Percentiles rank a stretch among this genome's conserved stretches.
Evolutionary conservation across 75 land plant genomes (phyloP).

Genomic region (Gnetum montanum): DNA sequence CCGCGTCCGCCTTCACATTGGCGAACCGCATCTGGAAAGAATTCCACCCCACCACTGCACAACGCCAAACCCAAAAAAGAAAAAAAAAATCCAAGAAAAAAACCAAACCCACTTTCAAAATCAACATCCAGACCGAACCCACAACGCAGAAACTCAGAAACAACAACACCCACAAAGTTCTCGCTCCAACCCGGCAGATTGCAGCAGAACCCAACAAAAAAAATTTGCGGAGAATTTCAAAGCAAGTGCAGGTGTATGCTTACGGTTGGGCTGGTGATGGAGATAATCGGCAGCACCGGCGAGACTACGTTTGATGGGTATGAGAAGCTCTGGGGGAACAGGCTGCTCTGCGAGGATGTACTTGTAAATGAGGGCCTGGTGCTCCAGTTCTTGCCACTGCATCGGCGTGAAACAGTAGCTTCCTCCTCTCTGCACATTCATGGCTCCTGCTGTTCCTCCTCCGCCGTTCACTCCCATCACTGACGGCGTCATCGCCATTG

Average conservation of each 20-base stretch:
- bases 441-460: constrained; percentile 3
- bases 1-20: constrained; percentile 47
- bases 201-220: no score
- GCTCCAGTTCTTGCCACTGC: constrained; percentile 47
- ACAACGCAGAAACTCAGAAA: no score
- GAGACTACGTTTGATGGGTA: constrained; percentile 32
- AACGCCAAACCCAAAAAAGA: background rate
- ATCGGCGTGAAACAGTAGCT: constrained; percentile 20
- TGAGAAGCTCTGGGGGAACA: constrained; percentile 34
- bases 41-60: constrained; percentile 24
- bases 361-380: constrained; percentile 46
- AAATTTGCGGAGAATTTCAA: no score
- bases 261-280: constrained; percentile 16
- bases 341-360: constrained; percentile 30
- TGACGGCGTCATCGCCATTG: constrained; percentile 6
- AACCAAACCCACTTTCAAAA: no score
- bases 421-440: constrained; percentile 1
- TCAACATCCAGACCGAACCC: no score
- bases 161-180: no score
- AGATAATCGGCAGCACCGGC: constrained; percentile 1
- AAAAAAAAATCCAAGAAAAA: no score
- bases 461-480: constrained; percentile 8
- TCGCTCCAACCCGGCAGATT: no score
- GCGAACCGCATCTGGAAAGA: constrained; percentile 32
- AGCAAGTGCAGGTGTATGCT: no score